A percentile compares a stretch with the other conserved stretches of the same genome.
These are phyloP conservation scores for Aspergillus sp. DNA, from an alignment of 2,329 filamentous ascomycete genomes.

Conservation along the genomic window DNA sequence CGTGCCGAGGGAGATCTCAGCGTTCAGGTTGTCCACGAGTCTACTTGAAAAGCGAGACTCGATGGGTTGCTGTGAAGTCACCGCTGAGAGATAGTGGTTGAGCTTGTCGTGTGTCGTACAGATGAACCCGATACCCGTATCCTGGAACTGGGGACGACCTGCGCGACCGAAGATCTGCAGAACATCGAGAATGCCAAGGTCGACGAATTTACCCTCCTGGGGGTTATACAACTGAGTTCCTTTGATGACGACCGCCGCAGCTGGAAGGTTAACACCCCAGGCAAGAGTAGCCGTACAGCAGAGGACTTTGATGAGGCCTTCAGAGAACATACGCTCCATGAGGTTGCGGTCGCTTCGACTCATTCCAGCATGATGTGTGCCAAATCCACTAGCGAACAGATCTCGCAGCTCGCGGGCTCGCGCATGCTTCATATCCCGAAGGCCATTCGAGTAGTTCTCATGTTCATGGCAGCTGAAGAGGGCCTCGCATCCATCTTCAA, in stretches of 20 bases:
- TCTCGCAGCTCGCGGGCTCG: slow-evolving; percentile 88
- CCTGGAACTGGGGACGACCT: slow-evolving; percentile 95
- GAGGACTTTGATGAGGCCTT: slow-evolving; percentile 93
- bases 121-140: slow-evolving; percentile 97
- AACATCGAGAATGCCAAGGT: slow-evolving; percentile 94
- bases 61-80: slow-evolving; percentile 95
- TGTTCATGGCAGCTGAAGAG: slow-evolving; percentile 82
- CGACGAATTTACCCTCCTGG: slow-evolving; percentile 94
- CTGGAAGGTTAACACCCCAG: slow-evolving; percentile 98
- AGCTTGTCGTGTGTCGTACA: slow-evolving; percentile 95
- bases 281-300: slow-evolving; percentile 98
- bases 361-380: slow-evolving; percentile 97
- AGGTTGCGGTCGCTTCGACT: slow-evolving; percentile 89
- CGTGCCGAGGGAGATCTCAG: slow-evolving; percentile 89
- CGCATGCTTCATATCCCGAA: slow-evolving; percentile 82
- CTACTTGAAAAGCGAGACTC: slow-evolving; percentile 95
- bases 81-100: slow-evolving; percentile 85
- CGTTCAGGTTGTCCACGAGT: slow-evolving; percentile 94
- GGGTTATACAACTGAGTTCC: slow-evolving; percentile 97
- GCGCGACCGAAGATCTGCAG: slow-evolving; percentile 98
- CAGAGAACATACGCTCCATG: slow-evolving; percentile 88
- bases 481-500: slow-evolving; percentile 76
- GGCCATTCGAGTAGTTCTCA: slow-evolving; percentile 76
- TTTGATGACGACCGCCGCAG: slow-evolving; percentile 96
- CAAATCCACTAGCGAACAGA: slow-evolving; percentile 85